Percentiles rank a stretch among this genome's conserved stretches.
These are phyloP conservation scores for Penicillium desertorum DNA, from an alignment of 495 filamentous ascomycete species.

Conservation along the genomic window DNA sequence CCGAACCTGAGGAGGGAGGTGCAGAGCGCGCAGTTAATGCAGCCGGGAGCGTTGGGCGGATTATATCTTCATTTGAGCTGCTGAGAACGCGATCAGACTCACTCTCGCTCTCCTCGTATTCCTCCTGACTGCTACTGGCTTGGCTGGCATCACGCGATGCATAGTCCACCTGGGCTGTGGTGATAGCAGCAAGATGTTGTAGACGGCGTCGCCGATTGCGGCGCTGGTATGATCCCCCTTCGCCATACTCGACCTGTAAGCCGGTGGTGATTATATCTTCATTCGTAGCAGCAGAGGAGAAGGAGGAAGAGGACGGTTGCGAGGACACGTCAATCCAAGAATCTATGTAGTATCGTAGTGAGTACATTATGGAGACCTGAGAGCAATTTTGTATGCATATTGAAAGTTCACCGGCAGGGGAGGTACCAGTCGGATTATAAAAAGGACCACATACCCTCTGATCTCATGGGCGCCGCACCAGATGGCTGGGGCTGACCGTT, in stretches of 20 bases:
- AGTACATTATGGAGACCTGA: constrained; percentile 47
- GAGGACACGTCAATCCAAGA: constrained; percentile 97
- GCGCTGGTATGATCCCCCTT: constrained; percentile 30
- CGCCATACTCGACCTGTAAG: constrained; percentile 65
- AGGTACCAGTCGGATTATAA: constrained; percentile 22
- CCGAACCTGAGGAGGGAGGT: constrained; percentile 37
- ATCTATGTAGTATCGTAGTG: constrained; percentile 64
- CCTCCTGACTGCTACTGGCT: constrained; percentile 76
- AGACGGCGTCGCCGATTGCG: constrained; percentile 57
- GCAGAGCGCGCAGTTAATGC: constrained; percentile 26
- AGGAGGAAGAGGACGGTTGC: constrained; percentile 83
- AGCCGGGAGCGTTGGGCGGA: constrained; percentile 28
- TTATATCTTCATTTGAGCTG: constrained; percentile 78
- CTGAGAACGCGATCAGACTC: constrained; percentile 80
- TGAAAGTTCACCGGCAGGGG: constrained; percentile 20
- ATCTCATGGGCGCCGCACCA: constrained; percentile 43
- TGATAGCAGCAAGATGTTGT: constrained; percentile 46
- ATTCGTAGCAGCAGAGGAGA: constrained; percentile 72
- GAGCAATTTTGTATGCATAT: constrained; percentile 29
- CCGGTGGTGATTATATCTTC: constrained; percentile 89
- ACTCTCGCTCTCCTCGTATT: constrained; percentile 84
- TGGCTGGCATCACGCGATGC: constrained; percentile 38
- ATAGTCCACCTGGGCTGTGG: constrained; percentile 51
- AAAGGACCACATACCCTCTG: constrained; percentile 43
- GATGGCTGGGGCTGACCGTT: constrained; percentile 40